phyloP scores from a whole-genome alignment of 2,329 filamentous ascomycete genomes.

The Colletotrichum sp. region DNA sequence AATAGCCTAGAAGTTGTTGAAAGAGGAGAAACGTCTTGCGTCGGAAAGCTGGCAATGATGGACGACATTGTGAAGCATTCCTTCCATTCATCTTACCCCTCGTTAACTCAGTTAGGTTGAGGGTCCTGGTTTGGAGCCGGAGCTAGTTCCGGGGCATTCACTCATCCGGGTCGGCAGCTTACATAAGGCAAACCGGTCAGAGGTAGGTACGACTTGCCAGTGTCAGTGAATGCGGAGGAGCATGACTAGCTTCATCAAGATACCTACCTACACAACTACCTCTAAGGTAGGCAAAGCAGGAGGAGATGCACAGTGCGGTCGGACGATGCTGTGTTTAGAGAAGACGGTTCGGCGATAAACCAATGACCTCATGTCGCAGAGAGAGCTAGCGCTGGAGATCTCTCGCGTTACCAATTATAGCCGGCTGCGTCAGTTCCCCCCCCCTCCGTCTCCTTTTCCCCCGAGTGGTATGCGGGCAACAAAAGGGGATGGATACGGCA shows the following conservation, averaged over 20 bases:
- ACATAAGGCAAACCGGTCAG: neutral
- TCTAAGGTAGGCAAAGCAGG: neutral
- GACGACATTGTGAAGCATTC: neutral
- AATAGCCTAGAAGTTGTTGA: too few relatives aligned
- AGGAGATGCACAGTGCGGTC: neutral
- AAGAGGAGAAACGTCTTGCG: neutral
- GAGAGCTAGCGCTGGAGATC: neutral
- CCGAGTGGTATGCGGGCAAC: neutral
- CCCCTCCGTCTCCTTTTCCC: neutral
- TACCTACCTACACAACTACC: neutral
- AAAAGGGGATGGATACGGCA: neutral
- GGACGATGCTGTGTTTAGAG: neutral
- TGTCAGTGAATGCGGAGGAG: neutral
- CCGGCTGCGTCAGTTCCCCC: neutral
- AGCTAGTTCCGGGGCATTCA: neutral
- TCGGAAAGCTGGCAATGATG: neutral
- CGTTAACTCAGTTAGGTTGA: neutral
- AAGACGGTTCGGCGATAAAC: neutral
- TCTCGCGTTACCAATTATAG: neutral
- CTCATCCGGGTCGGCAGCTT: neutral
- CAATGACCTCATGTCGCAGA: neutral
- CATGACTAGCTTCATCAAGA: neutral
- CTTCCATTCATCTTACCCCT: neutral
- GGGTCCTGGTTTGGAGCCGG: neutral
- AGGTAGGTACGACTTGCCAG: neutral